phyloP scores from a whole-genome alignment of 805 yeast genomes.

The Saturnispora mendoncae region DNA sequence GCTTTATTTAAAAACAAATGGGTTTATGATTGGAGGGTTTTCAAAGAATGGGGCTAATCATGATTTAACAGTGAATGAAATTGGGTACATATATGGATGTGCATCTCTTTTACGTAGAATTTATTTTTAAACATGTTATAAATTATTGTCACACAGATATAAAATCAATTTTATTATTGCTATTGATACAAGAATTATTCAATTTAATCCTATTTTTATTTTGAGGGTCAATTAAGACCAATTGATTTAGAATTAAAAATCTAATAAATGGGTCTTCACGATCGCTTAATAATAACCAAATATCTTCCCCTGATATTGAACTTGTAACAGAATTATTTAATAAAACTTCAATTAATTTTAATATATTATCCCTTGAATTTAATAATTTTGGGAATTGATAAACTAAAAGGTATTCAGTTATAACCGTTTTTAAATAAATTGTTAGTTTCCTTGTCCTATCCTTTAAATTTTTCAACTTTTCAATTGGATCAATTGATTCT shows the following conservation, averaged over 20 bases:
- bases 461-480: slow-evolving; percentile 14
- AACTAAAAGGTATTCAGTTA: slow-evolving; percentile 24
- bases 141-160: no score
- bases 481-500: no score
- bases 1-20: slow-evolving; percentile 42
- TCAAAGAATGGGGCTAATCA: slow-evolving; percentile 26
- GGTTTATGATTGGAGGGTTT: slow-evolving; percentile 42
- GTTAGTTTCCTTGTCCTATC: slow-evolving; percentile 20
- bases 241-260: slow-evolving; percentile 23
- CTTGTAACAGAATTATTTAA: slow-evolving; percentile 23
- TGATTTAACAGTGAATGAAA: slow-evolving; percentile 28
- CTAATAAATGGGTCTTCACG: slow-evolving; percentile 28
- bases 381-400: slow-evolving; percentile 20
- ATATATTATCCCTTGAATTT: slow-evolving; percentile 16
- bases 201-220: slow-evolving; percentile 24
- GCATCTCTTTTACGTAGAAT: slow-evolving; percentile 41
- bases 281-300: slow-evolving; percentile 3
- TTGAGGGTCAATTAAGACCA: slow-evolving; percentile 22
- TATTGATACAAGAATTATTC: slow-evolving; percentile 16
- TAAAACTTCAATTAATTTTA: slow-evolving; percentile 25
- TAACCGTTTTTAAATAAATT: slow-evolving; percentile 20
- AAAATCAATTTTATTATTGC: no score
- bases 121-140: slow-evolving; percentile 32
- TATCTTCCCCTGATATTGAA: neutral
- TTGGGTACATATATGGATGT: slow-evolving; percentile 39